Evolutionary conservation across 371 early-diverging fungal species (phyloP), one percentile per base, ranked within the genome.

Genomic region (Mucor sp.): DNA sequence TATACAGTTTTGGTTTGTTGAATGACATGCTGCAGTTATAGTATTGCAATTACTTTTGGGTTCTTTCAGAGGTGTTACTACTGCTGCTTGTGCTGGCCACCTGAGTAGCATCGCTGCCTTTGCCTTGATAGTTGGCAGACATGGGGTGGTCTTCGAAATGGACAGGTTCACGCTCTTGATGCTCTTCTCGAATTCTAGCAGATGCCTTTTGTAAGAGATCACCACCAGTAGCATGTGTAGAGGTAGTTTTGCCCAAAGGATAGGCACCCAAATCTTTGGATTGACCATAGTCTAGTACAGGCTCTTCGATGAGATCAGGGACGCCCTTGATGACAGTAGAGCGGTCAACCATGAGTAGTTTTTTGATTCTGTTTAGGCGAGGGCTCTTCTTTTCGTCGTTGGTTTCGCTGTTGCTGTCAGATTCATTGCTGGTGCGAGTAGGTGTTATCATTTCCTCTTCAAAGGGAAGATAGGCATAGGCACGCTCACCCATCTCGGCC

Each of bases 401-500:
- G 28, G 55, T 50, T 55, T 63, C 63, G 8, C 33, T 35, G 25
- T 50, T 50, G 23, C 50, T 25, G 23, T 50, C 50, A 11, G 58
- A 58, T 15, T 55, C 56, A 21, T 32, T 32, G 28, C 56, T 56
- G 30, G 30, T 27, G 17, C 56, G 56, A 15, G 56, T 28, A n/a
- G 56, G 56, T 9, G 56, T 28, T 17, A 15, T 32, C 28, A 56
- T 56, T 15, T 63, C 77, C 63, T 81, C 82, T 30, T 79, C 77
- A 67, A 77, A 69, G 0, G 74, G 75, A 33, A 83, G 63, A 33
- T 83, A 90, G 35, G 75, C 86, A 63, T 90, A 90, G 6, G 89
- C 90, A 35, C 81, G 79, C 72, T 91, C 91, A 63, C 90, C 91
- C 83, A 89, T 86, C 65, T 91, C 86, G 15, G 88, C 71, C 66